Evolutionary conservation across 148 eudicot genomes (phyloP), one percentile per base, ranked within the genome.

Genomic region (Chenopodium formosanum): DNA sequence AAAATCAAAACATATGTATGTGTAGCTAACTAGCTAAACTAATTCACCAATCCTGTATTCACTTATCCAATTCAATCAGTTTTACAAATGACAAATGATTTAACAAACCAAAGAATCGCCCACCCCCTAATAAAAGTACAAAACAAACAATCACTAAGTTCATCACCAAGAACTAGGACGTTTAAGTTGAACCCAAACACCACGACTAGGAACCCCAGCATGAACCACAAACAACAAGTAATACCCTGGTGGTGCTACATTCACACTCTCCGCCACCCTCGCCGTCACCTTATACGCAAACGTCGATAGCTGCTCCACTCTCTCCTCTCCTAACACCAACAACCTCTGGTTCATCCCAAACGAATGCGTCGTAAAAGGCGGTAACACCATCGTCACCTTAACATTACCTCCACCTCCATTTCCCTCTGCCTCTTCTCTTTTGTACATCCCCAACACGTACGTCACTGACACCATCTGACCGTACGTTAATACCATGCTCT

Each of bases 311-410:
- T 73, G 78, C 4, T 83, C 75, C 7, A 85, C 81, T 7, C 66
- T 81, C 32, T 75, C 78, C 14, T 63, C 79, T 1, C 70, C 83
- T 72, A 89, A 65, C 32, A 85, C 81, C 58, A 93, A 29, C 87
- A 93, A 25, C 84, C 95, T 79, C 53, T 93, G 97, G 72, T 93
- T 93, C 97, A 93, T 93, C 58, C 85, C 91, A 29, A 85, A 88
- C 0, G 97, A 92, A 53, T 93, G 95, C 4, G 97, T 93, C 0
- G 94, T 74, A 37, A 93, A 93, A 1, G 94, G 85, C 13, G 97
- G 99, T 53, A 89, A 84, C 20, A 90, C 37, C 89, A 93, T 67
- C 10, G 92, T 86, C 19, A 95, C 93, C 44, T 48, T 83, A 60
- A 86, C 68, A 74, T 72, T 80, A 3, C 40, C 44, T 40, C 44